Evolutionary conservation across 768 basidiomycete species (phyloP).

Genomic region (Ramaria sp.): DNA sequence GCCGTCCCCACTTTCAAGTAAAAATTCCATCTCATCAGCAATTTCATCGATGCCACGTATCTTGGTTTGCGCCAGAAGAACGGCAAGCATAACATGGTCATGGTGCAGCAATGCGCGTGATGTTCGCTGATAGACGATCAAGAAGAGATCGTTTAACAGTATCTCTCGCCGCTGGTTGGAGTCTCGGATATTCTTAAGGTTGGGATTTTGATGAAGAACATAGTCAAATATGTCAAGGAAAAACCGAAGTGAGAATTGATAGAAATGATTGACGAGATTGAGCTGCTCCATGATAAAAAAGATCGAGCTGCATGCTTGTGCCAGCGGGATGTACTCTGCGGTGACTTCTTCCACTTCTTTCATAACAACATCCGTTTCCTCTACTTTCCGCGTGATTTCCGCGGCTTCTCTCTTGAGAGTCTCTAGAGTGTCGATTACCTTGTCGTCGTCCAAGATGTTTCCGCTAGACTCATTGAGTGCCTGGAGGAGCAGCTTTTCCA

Average conservation of each 20-base stretch:
- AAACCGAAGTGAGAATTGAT: slow-evolving; percentile 94
- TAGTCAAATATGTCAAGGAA: slow-evolving; percentile 99
- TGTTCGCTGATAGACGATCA: slow-evolving; percentile 79
- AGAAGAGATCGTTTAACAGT: slow-evolving; percentile 80
- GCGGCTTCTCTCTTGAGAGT: slow-evolving; percentile 93
- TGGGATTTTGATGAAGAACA: slow-evolving; percentile 85
- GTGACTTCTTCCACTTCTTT: slow-evolving; percentile 94
- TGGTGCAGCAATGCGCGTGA: slow-evolving; percentile 83
- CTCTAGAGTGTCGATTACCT: slow-evolving; percentile 93
- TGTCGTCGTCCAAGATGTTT: slow-evolving; percentile 97
- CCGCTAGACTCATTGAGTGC: slow-evolving; percentile 95
- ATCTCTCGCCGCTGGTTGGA: slow-evolving; percentile 64
- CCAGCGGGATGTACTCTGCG: slow-evolving; percentile 85
- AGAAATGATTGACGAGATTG: slow-evolving; percentile 91
- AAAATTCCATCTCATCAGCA: slow-evolving; percentile 76
- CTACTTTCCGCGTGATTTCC: slow-evolving; percentile 90
- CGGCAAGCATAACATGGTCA: slow-evolving; percentile 85
- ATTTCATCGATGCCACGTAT: slow-evolving; percentile 72
- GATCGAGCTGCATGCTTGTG: slow-evolving; percentile 91
- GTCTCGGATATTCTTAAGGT: slow-evolving; percentile 71
- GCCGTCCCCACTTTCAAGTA: slow-evolving; percentile 81
- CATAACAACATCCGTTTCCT: slow-evolving; percentile 95
- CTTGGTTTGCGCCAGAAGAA: slow-evolving; percentile 84
- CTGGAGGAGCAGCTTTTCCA: slow-evolving; percentile 87
- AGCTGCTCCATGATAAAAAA: slow-evolving; percentile 97